Base-by-base conservation (phyloP, 768 basidiomycete genomes). In the Suillus paluster region DNA sequence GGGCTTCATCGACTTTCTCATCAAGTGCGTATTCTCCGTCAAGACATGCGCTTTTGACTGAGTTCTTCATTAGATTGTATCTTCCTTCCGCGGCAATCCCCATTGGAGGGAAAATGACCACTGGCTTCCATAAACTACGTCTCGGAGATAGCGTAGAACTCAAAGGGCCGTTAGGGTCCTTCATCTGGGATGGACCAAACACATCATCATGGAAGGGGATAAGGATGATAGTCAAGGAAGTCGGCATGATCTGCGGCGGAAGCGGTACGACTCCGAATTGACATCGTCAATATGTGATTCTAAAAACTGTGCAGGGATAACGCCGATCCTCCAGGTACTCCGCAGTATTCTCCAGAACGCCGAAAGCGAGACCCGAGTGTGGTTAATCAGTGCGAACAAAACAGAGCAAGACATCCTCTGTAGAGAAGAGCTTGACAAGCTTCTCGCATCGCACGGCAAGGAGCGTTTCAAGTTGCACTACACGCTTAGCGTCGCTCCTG, bases 151-250 rank as follows among this genome's bases (percentile, higher is more conserved):
- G 42, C 4, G 71, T 87, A 10, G 85, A 87, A 61, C 63, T 87
- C 55, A 87, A 87, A 67, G 87, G 87, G 0, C 87, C 87, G 0
- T 68, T 87, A 8, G 87, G 87, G 0, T 79, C 80, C 7, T 88
- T 88, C 67, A 68, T 78, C 23, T 88, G 84, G 82, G 66, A 76
- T 4, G 84, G 84, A 1, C 55, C 71, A 12, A 81, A 82, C 0
- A 58, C 70, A 10, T 78, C 78, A 14, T 64, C 62, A 27, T 75
- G 80, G 73, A 73, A 76, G 46, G 81, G 80, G 0, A 60, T 70
- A 2, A 66, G 75, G 56, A 69, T 70, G 21, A 68, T 67, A 14
- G 71, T 83, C 19, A 69, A 69, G 25, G 73, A 83, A 21, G 65
- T 88, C 15, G 84, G 83, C 1, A 75, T 88, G 78, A 75, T 87